phyloP scores from a whole-genome alignment of 257 asterid species.

The Solanum peruvianum region DNA sequence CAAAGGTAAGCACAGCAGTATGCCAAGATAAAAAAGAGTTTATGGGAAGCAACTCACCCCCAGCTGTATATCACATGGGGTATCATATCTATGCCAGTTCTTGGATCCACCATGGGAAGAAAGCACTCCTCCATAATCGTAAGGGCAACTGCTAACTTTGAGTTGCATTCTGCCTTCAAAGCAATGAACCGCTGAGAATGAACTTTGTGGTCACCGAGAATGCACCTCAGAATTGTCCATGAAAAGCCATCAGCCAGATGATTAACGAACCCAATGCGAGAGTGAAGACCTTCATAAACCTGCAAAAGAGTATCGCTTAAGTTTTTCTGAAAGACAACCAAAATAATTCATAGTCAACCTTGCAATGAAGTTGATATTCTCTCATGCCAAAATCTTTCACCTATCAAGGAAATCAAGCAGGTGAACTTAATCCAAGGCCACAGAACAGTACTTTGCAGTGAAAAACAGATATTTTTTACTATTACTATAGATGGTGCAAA shows the following conservation, averaged over 20 bases:
- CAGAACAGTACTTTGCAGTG: background rate
- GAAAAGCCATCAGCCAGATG: conserved; percentile 51
- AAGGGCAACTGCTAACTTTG: conserved; percentile 93
- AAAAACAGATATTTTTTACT: background rate
- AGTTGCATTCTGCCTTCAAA: conserved; percentile 85
- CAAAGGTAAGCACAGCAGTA: background rate
- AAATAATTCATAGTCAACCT: background rate
- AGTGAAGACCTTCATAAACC: conserved; percentile 70
- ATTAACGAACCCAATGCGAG: conserved; percentile 57
- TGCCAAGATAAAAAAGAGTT: background rate
- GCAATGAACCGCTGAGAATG: conserved; percentile 53
- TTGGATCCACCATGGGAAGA: conserved; percentile 91
- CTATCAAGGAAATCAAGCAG: background rate
- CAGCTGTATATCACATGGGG: conserved; percentile 94
- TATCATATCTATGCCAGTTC: conserved; percentile 95
- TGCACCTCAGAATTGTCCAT: conserved; percentile 84
- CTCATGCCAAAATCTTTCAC: background rate
- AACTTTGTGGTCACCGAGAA: conserved; percentile 66
- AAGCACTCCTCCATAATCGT: conserved; percentile 97
- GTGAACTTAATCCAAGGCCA: background rate
- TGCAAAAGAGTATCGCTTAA: conserved; percentile 13
- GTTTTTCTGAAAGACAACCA: background rate
- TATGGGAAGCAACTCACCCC: conserved; percentile 51
- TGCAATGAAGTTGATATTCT: background rate
- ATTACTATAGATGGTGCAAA: background rate